Evolutionary conservation across 2,329 filamentous ascomycete species (phyloP).

Genomic region (Penicillium hesseltinei): DNA sequence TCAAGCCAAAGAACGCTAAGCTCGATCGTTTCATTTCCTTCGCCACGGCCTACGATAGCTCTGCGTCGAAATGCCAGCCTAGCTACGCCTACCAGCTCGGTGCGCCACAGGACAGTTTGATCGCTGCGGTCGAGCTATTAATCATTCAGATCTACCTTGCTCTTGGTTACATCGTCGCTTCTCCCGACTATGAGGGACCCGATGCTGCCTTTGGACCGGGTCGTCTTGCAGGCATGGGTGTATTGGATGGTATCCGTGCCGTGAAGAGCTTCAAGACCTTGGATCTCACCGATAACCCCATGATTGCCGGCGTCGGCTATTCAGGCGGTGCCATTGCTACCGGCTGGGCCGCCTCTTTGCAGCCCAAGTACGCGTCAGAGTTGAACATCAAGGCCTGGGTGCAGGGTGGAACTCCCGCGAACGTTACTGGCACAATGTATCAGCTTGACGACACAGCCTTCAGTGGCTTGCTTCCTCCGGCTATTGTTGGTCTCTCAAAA

Average conservation of each 20-base stretch:
- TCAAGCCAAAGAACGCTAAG: conserved; percentile 33
- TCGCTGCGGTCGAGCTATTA: conserved; percentile 36
- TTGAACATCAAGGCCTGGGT: conserved; percentile 43
- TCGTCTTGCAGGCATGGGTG: conserved; percentile 46
- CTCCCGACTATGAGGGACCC: conserved; percentile 51
- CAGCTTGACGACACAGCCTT: conserved; percentile 24
- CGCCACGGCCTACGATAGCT: conserved; percentile 39
- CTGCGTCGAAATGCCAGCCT: conserved; percentile 26
- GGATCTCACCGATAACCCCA: conserved; percentile 18
- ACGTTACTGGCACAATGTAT: conserved; percentile 27
- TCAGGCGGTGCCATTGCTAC: conserved; percentile 55
- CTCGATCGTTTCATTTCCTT: conserved; percentile 42
- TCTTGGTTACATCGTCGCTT: conserved; percentile 49
- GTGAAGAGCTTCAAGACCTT: conserved; percentile 35
- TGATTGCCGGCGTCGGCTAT: conserved; percentile 52
- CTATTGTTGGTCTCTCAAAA: conserved; percentile 23
- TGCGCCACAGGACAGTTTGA: conserved; percentile 30
- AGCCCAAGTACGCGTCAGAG: conserved; percentile 54
- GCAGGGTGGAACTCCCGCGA: conserved; percentile 28
- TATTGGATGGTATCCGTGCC: conserved; percentile 44
- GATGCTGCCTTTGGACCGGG: conserved; percentile 46
- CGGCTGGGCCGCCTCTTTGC: conserved; percentile 55
- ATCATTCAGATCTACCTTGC: conserved; percentile 40
- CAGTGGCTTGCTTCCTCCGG: conserved; percentile 27
- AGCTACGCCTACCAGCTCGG: conserved; percentile 33